These are phyloP conservation scores for Ceratobasidium sp. DNA, from an alignment of 1,284 basidiomycete species.

Conservation along the genomic window DNA sequence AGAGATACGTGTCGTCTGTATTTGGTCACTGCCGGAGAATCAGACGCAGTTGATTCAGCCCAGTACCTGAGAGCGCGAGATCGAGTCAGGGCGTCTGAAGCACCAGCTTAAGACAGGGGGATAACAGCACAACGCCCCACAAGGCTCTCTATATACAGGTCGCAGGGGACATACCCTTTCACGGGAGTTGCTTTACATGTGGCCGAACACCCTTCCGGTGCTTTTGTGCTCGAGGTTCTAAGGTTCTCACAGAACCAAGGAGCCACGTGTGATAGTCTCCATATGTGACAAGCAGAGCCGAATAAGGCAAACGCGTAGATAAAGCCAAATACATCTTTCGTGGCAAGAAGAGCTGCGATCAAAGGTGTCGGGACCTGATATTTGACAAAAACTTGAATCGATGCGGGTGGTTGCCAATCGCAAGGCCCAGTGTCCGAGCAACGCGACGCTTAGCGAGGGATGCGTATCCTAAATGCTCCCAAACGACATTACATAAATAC, in stretches of 20 bases:
- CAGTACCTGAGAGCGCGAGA: background rate
- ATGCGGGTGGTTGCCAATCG: background rate
- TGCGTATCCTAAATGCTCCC: background rate
- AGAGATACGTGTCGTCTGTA: background rate
- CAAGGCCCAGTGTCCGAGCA: background rate
- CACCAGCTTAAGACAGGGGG: constrained; percentile 34
- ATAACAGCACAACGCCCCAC: background rate
- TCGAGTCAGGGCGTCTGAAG: constrained; percentile 12
- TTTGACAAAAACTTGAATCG: background rate
- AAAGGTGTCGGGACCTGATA: background rate
- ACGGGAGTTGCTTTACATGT: constrained; percentile 12
- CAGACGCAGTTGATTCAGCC: constrained; percentile 16
- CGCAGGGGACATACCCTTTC: constrained; percentile 30
- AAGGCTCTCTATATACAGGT: constrained; percentile 7
- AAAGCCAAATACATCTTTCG: constrained; percentile 5
- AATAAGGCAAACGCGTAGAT: constrained; percentile 1
- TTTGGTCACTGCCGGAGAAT: background rate
- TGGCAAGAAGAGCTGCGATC: constrained; percentile 11
- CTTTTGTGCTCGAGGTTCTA: constrained; percentile 9
- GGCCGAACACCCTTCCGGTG: constrained; percentile 25
- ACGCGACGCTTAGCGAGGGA: background rate
- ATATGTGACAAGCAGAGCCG: constrained; percentile 4
- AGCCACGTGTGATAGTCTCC: constrained; percentile 24
- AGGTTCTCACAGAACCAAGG: constrained; percentile 26
- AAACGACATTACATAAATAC: background rate